Base-by-base conservation (phyloP, 768 basidiomycete genomes). In the Suillus subaureus region DNA sequence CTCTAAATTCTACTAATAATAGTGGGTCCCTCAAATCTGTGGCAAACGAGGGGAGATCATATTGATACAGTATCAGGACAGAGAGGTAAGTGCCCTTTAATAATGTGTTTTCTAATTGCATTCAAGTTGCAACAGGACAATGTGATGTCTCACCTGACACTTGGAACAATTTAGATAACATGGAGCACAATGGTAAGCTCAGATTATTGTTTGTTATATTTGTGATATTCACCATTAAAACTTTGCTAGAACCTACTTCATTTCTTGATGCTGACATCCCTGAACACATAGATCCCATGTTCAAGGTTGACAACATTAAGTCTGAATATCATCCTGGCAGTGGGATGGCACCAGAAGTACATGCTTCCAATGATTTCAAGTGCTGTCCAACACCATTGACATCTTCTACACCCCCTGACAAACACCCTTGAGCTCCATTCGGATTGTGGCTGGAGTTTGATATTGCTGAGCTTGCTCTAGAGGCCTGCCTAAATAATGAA, bases 401-500 rank as follows among this genome's bases (percentile, higher is more conserved):
- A 13, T 56, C 28, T 21, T 55, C 28, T 21, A 37, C 21, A 2
- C 62, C 61, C 6, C 58, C 66, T 23, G 61, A 64, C 16, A 42
- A 63, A 18, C 39, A 68, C 39, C 79, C 77, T 0, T 81, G 76
- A 75, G 39, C 60, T 0, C 31, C 4, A 4, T 31, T 31, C 31
- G 4, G 4, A 4, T 31, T 4, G 31, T 65, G 67, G 2, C 21
- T 71, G 6, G 73, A 80, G 52, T 79, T 79, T 63, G 70, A 76
- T 31, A 68, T 80, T 61, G 70, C 72, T 0, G 69, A 77, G 43
- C 60, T 78, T 28, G 67, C 70, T 4, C 67, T 74, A 1, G 66
- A 75, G 31, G 69, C 66, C n/a, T 56, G 65, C 6, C 66, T 77
- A 12, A 75, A 67, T 33, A 47, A 70, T 23, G 42, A 54, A 0